Evolutionary conservation across 352 stramenopile genomes (phyloP).

Genomic region (Phytophthora vignae): DNA sequence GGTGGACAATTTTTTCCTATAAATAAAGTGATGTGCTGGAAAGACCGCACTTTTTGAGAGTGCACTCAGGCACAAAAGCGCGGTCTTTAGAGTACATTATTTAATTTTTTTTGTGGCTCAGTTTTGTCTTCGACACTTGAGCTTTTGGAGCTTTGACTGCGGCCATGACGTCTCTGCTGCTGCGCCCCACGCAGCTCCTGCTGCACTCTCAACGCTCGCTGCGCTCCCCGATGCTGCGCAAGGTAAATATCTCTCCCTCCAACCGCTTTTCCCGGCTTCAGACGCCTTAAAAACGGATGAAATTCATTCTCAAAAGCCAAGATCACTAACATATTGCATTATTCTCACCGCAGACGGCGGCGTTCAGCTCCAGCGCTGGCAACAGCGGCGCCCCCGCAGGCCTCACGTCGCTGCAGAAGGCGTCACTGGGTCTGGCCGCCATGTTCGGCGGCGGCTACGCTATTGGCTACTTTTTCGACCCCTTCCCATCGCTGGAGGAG

Average conservation of each 20-base stretch:
- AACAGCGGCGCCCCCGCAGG: constrained; percentile 18
- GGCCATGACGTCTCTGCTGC: constrained; percentile 29
- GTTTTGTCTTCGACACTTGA: background rate
- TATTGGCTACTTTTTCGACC: constrained; percentile 75
- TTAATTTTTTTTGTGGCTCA: background rate
- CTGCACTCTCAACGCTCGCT: constrained; percentile 25
- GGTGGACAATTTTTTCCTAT: no score
- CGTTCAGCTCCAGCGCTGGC: constrained; percentile 40
- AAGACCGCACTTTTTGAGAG: no score
- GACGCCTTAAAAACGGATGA: background rate
- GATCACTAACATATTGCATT: background rate
- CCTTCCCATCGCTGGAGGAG: constrained; percentile 70
- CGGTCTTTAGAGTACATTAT: no score
- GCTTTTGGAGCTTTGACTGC: background rate
- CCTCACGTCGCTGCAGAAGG: constrained; percentile 54
- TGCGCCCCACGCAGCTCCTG: constrained; percentile 31
- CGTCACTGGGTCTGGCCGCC: constrained; percentile 52
- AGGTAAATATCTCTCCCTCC: constrained; percentile 2
- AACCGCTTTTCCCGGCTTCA: background rate
- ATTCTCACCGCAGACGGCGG: constrained; percentile 15
- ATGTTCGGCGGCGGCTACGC: constrained; percentile 73
- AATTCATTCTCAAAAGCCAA: background rate
- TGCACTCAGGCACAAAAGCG: no score
- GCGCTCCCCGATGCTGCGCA: constrained; percentile 7
- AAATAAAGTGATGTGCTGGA: no score